A percentile compares a stretch with the other conserved stretches of the same genome.
These are phyloP conservation scores for Lodderomyces parapsilosis DNA, from an alignment of 1,139 yeast genomes.

Conservation along the genomic window DNA sequence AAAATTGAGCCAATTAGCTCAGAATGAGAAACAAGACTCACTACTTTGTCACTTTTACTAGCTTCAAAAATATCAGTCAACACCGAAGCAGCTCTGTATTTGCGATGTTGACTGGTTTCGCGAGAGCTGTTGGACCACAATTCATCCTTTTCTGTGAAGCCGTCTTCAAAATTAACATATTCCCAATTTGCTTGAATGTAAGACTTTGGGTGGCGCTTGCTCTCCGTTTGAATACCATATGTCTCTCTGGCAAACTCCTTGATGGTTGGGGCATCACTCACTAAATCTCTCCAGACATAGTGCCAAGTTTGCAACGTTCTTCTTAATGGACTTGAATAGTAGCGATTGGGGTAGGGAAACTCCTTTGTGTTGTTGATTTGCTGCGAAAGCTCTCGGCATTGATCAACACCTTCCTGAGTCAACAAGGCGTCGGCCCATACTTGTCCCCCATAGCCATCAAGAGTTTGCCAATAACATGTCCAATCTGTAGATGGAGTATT, in stretches of 20 bases:
- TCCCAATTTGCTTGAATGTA: constrained; percentile 26
- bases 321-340: constrained; percentile 35
- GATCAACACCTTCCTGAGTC: constrained; percentile 27
- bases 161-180: constrained; percentile 26
- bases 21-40: constrained; percentile 38
- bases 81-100: constrained; percentile 28
- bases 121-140: constrained; percentile 23
- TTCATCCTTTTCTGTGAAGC: constrained; percentile 28
- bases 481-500: constrained; percentile 24
- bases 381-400: constrained; percentile 19
- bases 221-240: constrained; percentile 38
- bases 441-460: constrained; percentile 28
- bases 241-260: constrained; percentile 38
- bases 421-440: constrained; percentile 41
- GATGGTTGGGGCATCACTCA: constrained; percentile 18
- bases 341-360: constrained; percentile 30
- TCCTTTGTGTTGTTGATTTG: constrained; percentile 16
- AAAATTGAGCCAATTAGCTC: constrained; percentile 34
- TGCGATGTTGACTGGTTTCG: constrained; percentile 17
- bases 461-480: constrained; percentile 34
- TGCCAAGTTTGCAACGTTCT: constrained; percentile 36
- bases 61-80: constrained; percentile 30
- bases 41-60: constrained; percentile 22
- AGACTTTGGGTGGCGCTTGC: constrained; percentile 30
- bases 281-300: constrained; percentile 24